Base-by-base conservation (phyloP, 2,329 filamentous ascomycete genomes). In the Talaromyces albobiverticillius region DNA sequence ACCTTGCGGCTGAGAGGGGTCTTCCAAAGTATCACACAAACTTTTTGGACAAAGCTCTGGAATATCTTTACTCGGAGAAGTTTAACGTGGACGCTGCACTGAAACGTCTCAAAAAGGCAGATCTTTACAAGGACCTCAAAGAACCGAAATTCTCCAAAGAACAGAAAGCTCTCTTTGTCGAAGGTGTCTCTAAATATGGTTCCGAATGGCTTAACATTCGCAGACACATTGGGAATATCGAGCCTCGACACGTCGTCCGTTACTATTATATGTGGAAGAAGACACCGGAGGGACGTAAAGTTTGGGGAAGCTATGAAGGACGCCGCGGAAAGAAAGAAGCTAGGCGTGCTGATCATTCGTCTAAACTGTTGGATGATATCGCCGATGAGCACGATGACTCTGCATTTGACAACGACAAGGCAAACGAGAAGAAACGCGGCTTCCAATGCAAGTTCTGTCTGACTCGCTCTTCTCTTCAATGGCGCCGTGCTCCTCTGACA, bases 241-340 rank as follows among this genome's bases (percentile, higher is more conserved):
- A 83, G 38, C 85, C 91, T 58, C 85, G 87, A 48, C 84, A 90
- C 55, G 87, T 96, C 58, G 90, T 95, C 23, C 88, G 94, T 3
- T 95, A 89, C 67, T 99, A 97, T 72, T 99, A 99, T 69, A 89
- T 89, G 60, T 99, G 94, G 94, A 99, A 99, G 76, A 97, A 97
- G 73, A 90, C 90, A 0, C 82, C 87, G 2, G 85, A 87, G 55
- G 94, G 94, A 38, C 86, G 83, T 66, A 85, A 94, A 62, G 85
- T 99, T 20, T 96, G 94, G 92, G 90, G 90, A 56, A 89, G 86
- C 60, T 96, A 88, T 64, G 85, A 89, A 48, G 90, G 89, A 10
- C 84, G 93, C 43, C 95, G 95, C 67, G 89, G 90, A 54, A 95
- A 93, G 71, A 96, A 94, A 72, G 90, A 95, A 66, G 85, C 85